Evolutionary conservation across 169 alveolate species (phyloP), one percentile per base, ranked within the genome.

Genomic region (Cyclospora cayetanensis): DNA sequence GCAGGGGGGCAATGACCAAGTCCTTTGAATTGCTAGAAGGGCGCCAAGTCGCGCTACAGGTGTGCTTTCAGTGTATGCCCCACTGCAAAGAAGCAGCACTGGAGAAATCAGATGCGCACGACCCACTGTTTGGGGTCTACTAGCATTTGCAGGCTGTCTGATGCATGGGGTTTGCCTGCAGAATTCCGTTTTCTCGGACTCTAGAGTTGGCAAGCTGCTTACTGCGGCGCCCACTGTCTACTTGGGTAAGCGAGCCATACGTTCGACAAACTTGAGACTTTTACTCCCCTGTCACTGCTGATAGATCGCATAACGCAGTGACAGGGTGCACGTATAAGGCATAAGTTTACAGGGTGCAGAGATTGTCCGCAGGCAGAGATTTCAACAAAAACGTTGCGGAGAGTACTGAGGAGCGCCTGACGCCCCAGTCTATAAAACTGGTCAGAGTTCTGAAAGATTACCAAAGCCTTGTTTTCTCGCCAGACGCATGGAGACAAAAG

Each of bases 381-480:
- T 82, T 82, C 79, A 60, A 41, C 55, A 82, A 82, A 27, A 37
- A 27, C 42, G 29, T 77, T 9, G 77, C 39, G 35, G 66, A 82
- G 65, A 55, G 76, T 35, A 63, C 90, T 11, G 90, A 82, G 37
- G 90, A 82, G 39, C 90, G 90, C 25, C 79, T 82, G 76, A 82
- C 77, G 37, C 90, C 90, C 1, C 90, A 82, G 37, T 50, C 22
- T 27, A 39, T 53, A 52, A 82, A 82, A 25, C 55, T 37, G 3
- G 90, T 82, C 20, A 15, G 90, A 15, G 18, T 4, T 11, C 31
- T 12, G 9, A 11, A 9, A 50, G 18, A 11, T 50, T 50, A 18
- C 18, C 60, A 50, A 11, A 18, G 60, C 25, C 60, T 11, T 50
- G 18, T 18, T 18, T 9, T 50, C 60, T 9, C 60, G 9, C 25